Evolutionary conservation across 257 asterid species (phyloP).

Genomic region (Solanum raphanifolium): DNA sequence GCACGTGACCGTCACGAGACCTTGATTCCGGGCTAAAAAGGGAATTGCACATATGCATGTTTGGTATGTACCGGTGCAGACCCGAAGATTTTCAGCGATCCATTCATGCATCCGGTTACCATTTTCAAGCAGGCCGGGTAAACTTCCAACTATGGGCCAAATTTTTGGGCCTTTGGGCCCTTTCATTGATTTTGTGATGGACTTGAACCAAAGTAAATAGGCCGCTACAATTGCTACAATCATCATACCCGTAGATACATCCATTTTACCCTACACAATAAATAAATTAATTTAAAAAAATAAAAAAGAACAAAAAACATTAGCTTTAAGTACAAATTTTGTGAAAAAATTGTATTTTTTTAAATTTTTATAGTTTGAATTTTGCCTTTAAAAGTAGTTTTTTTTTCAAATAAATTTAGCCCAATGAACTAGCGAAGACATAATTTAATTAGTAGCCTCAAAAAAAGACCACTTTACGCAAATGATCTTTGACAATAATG

Average conservation of each 20-base stretch:
- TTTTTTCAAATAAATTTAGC: neutral
- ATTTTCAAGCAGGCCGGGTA: slow-evolving; percentile 43
- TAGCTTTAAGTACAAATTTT: neutral
- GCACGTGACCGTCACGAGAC: slow-evolving; percentile 63
- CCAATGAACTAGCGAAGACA: neutral
- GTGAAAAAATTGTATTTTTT: too few relatives aligned
- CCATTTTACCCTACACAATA: slow-evolving; percentile 18
- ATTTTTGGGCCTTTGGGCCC: slow-evolving; percentile 38
- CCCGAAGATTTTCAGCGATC: slow-evolving; percentile 51
- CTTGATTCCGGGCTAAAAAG: slow-evolving; percentile 38
- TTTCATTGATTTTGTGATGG: slow-evolving; percentile 17
- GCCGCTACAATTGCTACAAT: slow-evolving; percentile 22
- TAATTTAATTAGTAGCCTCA: neutral
- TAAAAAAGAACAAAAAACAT: neutral
- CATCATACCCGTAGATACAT: slow-evolving; percentile 21
- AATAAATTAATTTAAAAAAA: neutral
- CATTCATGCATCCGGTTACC: slow-evolving; percentile 43
- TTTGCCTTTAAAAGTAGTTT: neutral
- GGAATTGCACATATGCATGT: slow-evolving; percentile 46
- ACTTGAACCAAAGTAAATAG: slow-evolving; percentile 41
- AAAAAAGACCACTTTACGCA: neutral
- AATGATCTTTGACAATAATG: neutral
- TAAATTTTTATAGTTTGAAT: neutral
- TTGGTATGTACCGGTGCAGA: slow-evolving; percentile 52
- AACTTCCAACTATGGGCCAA: slow-evolving; percentile 53